Base-by-base conservation (phyloP, 1,139 yeast genomes). In the Nakaseomyces glabratus region DNA sequence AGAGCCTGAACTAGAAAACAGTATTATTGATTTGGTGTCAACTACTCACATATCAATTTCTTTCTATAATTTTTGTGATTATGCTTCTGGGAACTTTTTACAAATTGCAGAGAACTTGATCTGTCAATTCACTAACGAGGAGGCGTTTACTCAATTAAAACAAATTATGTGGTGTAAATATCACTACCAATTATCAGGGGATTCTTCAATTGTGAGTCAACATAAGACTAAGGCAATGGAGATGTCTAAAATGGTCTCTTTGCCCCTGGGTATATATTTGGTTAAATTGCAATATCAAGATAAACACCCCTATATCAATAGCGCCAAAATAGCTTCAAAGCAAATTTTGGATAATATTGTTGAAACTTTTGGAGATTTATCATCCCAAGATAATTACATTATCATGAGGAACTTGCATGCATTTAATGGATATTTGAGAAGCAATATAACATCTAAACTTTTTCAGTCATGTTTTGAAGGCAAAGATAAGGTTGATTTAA, bases 101-200 rank as follows among this genome's bases (percentile, higher is more conserved):
- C 66, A 66, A 20, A 59, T 81, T 29, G 63, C 79, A 1, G 80
- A 85, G 45, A 65, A 65, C 12, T 64, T 71, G 13, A 59, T 85
- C 17, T 60, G 75, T 4, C 49, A 61, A 1, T 58, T 69, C 18
- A 61, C 67, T 6, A 61, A 70, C 49, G 48, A 52, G 2, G 68
- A 64, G 6, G 63, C 70, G 1, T 54, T 54, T 55, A 61, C 24
- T 77, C 79, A 40, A 61, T 66, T 29, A 85, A 86, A 82, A 7
- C 97, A 90, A 49, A 66, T 85, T 21, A 61, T 90, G 15, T 69
- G 76, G 42, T 90, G 98, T 54, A 68, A 84, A 9, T 85, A 79
- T 49, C 93, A 84, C 28, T 68, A 82, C 38, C 63, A 67, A 2
- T 61, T 85, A 3, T 63, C 76, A 1, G 65, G 74, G 15, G 85